phyloP scores from a whole-genome alignment of 495 filamentous ascomycete genomes.

The Penicillium chermesinum region DNA sequence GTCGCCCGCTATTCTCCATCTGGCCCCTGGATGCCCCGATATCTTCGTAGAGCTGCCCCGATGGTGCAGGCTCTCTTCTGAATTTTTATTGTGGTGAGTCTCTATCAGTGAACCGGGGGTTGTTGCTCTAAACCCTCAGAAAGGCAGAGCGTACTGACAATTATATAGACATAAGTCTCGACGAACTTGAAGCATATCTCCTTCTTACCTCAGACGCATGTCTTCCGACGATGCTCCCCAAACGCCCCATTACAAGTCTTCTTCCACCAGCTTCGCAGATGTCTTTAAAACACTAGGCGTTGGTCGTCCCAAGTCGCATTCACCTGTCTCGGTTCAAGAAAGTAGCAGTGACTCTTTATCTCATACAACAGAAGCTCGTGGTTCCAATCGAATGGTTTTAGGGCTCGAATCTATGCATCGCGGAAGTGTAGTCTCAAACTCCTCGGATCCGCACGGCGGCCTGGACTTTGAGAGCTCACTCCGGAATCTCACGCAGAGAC shows the following conservation, averaged over 20 bases:
- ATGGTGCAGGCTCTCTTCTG: constrained; percentile 8
- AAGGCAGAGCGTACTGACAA: constrained; percentile 10
- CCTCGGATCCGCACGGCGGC: constrained; percentile 38
- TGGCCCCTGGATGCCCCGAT: constrained; percentile 15
- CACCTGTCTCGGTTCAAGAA: constrained; percentile 33
- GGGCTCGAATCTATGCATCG: constrained; percentile 44
- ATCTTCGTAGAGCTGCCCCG: constrained; percentile 9
- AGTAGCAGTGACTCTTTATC: constrained; percentile 29
- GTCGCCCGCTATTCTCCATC: constrained; percentile 6
- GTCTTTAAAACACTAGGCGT: constrained; percentile 44
- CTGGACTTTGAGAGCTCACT: constrained; percentile 40
- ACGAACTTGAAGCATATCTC: background rate
- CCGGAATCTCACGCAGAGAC: constrained; percentile 31
- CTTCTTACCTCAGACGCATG: constrained; percentile 34
- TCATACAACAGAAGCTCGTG: constrained; percentile 30
- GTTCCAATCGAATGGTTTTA: constrained; percentile 24
- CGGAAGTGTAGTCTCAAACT: constrained; percentile 39
- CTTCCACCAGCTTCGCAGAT: constrained; percentile 41
- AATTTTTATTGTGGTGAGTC: constrained; percentile 7
- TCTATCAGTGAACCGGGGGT: background rate
- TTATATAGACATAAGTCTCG: background rate
- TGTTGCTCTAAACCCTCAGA: background rate
- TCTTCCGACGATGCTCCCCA: constrained; percentile 44
- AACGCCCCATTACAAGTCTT: constrained; percentile 31
- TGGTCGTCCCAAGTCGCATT: constrained; percentile 37